These are phyloP conservation scores for Suillus occidentalis DNA, from an alignment of 768 basidiomycete species.

Conservation along the genomic window DNA sequence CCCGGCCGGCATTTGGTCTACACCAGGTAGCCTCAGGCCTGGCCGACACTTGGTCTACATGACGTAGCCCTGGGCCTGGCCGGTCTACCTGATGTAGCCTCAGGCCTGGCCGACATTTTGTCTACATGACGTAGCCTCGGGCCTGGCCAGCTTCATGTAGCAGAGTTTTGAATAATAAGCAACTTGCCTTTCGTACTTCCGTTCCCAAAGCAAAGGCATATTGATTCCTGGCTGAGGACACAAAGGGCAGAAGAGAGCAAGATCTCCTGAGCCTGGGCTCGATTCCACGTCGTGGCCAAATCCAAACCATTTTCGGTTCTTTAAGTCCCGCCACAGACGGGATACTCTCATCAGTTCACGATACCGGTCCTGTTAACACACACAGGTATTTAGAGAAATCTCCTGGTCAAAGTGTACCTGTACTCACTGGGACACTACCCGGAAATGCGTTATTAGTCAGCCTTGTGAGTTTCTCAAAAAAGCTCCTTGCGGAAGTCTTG, in stretches of 20 bases:
- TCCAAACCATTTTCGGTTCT: constrained; percentile 7
- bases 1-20: no score
- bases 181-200: constrained; percentile 8
- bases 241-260: constrained; percentile 26
- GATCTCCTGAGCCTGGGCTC: constrained; percentile 3
- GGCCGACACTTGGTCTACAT: no score
- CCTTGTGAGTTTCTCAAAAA: constrained; percentile 9
- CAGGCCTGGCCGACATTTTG: no score
- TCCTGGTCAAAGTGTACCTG: background rate
- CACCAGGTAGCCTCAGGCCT: no score
- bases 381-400: background rate
- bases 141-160: background rate
- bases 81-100: no score
- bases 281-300: constrained; percentile 12
- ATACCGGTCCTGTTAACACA: constrained; percentile 11
- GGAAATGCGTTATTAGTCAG: constrained; percentile 8
- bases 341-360: constrained; percentile 12
- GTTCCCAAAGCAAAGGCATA: constrained; percentile 22
- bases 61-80: no score
- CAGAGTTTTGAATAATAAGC: background rate
- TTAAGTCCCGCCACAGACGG: constrained; percentile 5
- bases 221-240: constrained; percentile 31
- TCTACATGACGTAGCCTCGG: no score
- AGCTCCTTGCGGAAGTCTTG: constrained; percentile 16
- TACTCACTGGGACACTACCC: background rate